Evolutionary conservation across 1,139 yeast species (phyloP), one percentile per base, ranked within the genome.

Genomic region (Candida smagusa): DNA sequence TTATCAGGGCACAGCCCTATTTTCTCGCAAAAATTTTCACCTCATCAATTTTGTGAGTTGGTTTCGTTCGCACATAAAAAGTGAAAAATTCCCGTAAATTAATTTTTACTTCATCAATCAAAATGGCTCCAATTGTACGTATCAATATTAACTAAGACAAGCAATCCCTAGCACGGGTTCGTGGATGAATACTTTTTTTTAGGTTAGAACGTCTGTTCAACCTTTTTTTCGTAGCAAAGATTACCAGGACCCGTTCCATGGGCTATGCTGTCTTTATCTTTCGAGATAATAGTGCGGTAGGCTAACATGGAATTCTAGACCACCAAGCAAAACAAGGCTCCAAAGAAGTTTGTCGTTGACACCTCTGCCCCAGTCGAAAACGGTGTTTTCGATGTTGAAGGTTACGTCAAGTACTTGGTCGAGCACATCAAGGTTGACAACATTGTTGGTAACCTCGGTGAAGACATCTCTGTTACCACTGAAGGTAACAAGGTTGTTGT

Each of bases 361-460:
- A 89, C 88, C 69, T 80, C 95, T 53, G 96, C 95, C 64, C 96
- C 96, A 81, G 87, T 90, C 63, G 96, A 88, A 72, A 86, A 87
- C 74, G 96, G 92, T 77, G 95, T 89, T 66, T 86, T 89, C 65
- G 97, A 92, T 84, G 94, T 94, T 74, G 86, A 94, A 69, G 84
- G 95, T 63, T 88, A 90, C 81, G 95, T 88, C 66, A 90, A 92
- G 82, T 94, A 84, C 90, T 83, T 94, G 74, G 82, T 84, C 70
- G 98, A 92, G 78, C 96, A 88, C 87, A 90, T 94, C 86, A 94
- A 94, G 84, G 92, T 94, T 65, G 98, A 92, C 54, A 90, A 92
- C 73, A 81, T 85, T 66, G 79, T 87, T 62, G 97, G 97, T 72
- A 86, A 89, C 89, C 85, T 94, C 68, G 96, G 96, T 75, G 94